Conservation (phyloP, 2,329 filamentous ascomycete genomes). For the Fonsecaea nubica region DNA sequence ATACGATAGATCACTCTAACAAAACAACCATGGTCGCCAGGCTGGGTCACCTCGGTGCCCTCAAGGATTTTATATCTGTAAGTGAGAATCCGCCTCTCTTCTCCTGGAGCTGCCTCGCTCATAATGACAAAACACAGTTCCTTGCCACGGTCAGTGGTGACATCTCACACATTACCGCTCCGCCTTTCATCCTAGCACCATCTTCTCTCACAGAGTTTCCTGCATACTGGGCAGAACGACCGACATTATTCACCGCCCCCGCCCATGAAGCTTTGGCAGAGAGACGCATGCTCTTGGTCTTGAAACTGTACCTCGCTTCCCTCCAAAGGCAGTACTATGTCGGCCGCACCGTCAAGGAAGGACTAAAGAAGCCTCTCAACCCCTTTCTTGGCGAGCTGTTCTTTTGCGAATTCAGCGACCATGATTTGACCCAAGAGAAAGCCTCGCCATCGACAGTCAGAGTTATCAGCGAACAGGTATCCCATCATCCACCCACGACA, state of each 20-base stretch:
- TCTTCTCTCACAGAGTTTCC: conserved; percentile 38
- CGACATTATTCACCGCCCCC: conserved; percentile 78
- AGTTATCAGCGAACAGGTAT: conserved; percentile 39
- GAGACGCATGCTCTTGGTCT: conserved; percentile 81
- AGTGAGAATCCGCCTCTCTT: neutral
- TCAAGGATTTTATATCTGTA: conserved; percentile 43
- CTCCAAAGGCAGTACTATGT: conserved; percentile 76
- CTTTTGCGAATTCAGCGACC: conserved; percentile 36
- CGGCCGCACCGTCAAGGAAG: conserved; percentile 42
- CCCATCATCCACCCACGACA: conserved; percentile 40
- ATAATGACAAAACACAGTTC: conserved; percentile 50
- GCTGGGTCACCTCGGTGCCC: conserved; percentile 39
- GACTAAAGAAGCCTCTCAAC: conserved; percentile 40
- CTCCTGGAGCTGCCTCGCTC: neutral
- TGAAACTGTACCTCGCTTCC: conserved; percentile 95
- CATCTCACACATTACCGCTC: conserved; percentile 78
- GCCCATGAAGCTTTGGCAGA: conserved; percentile 78
- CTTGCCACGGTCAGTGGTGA: conserved; percentile 84
- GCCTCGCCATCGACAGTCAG: conserved; percentile 31
- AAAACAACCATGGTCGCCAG: conserved; percentile 31
- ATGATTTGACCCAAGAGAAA: conserved; percentile 31
- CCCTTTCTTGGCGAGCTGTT: conserved; percentile 40
- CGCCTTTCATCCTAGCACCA: conserved; percentile 39
- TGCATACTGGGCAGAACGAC: conserved; percentile 82
- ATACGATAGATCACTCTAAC: conserved; percentile 1